phyloP scores from a whole-genome alignment of 768 basidiomycete genomes.

The Pilatotrama ljubarskyi region DNA sequence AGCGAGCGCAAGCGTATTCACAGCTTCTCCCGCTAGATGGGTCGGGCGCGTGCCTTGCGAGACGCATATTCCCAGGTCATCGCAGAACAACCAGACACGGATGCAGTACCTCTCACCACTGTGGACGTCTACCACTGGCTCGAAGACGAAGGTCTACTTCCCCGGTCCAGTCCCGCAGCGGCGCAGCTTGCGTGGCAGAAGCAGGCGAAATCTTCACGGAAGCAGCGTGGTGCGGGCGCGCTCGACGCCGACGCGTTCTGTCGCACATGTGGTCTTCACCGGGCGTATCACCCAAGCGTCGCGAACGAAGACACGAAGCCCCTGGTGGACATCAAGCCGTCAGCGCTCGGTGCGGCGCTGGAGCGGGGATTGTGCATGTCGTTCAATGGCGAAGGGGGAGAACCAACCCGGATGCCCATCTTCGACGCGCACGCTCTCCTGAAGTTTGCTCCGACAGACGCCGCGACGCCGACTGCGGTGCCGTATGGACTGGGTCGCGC shows the following conservation, averaged over 20 bases:
- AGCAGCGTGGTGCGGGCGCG: constrained; percentile 1
- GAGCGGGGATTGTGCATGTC: constrained; percentile 12
- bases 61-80: constrained; percentile 38
- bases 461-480: not conserved
- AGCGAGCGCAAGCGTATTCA: not conserved
- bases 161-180: constrained; percentile 25
- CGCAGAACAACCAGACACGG: constrained; percentile 23
- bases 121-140: constrained; percentile 49
- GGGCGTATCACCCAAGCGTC: constrained; percentile 18
- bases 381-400: constrained; percentile 9
- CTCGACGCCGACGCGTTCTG: constrained; percentile 21
- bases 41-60: constrained; percentile 43
- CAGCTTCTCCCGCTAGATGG: constrained; percentile 37
- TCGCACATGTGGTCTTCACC: constrained; percentile 27
- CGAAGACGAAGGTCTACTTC: constrained; percentile 42
- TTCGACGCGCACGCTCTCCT: constrained; percentile 18
- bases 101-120: constrained; percentile 33
- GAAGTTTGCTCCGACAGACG: not conserved
- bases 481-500: constrained; percentile 15
- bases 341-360: constrained; percentile 5
- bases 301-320: constrained; percentile 9
- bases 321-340: constrained; percentile 13
- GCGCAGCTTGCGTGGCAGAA: constrained; percentile 14
- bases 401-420: constrained; percentile 2
- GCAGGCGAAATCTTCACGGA: constrained; percentile 14